These are phyloP conservation scores for Pseudopithomyces maydicus DNA, from an alignment of 2,329 filamentous ascomycete species.

Conservation along the genomic window DNA sequence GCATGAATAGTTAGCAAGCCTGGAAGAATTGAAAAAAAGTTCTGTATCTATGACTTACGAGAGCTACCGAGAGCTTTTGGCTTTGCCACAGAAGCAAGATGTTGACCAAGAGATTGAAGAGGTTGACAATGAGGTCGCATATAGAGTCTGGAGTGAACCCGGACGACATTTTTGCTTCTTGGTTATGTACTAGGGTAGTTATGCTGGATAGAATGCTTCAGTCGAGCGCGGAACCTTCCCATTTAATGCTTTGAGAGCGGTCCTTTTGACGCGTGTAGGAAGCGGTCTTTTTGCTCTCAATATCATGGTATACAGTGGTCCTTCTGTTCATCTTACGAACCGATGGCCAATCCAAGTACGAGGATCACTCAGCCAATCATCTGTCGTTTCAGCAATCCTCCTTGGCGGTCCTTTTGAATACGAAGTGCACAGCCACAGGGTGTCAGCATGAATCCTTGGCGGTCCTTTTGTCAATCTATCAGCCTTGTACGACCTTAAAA, in stretches of 20 bases:
- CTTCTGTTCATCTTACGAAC: too few species aligned
- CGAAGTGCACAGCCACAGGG: not conserved
- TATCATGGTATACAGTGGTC: not conserved
- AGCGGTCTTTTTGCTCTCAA: not conserved
- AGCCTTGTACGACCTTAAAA: too few species aligned
- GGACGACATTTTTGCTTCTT: not conserved
- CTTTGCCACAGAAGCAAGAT: constrained; percentile 3
- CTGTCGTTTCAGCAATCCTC: not conserved
- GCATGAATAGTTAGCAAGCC: too few species aligned
- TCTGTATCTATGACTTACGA: not conserved
- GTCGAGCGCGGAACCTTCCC: too few species aligned
- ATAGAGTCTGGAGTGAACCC: not conserved
- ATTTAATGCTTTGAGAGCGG: not conserved
- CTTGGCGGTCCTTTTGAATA: constrained; percentile 5
- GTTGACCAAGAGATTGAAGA: constrained; percentile 1
- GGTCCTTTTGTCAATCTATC: not conserved
- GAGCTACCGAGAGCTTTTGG: not conserved
- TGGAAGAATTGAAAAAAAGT: too few species aligned
- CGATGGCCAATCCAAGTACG: too few species aligned
- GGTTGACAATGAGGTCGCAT: not conserved
- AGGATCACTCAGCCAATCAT: not conserved
- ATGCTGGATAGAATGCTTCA: too few species aligned
- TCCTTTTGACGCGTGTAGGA: not conserved
- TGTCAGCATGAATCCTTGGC: not conserved
- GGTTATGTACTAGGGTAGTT: too few species aligned